Evolutionary conservation across 2,329 filamentous ascomycete species (phyloP), one percentile per base, ranked within the genome.

Genomic region (Arthrobotrys pseudoclavata): DNA sequence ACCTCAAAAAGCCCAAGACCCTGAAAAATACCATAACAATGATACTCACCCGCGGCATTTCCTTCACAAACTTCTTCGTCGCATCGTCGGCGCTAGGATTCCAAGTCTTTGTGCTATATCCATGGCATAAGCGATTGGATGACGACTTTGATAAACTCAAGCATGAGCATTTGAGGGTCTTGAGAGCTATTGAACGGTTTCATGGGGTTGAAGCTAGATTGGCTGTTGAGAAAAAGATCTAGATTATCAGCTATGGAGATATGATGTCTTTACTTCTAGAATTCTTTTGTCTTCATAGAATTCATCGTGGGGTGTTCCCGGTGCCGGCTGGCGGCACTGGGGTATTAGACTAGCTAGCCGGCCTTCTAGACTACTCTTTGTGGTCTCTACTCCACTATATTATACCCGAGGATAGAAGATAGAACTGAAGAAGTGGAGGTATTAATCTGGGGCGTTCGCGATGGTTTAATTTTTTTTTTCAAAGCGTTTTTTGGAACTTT

Each of bases 21-120:
- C 13, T 3, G 20, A 18, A 24, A 40, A 40, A 42, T n/a, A 40
- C 55, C 3, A n/a, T 20, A 42, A 67, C 52, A 37, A 76, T 76
- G 71, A 69, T 76, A 31, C 15, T 76, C 45, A 76, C 71, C 18
- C 71, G 71, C 64, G 71, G 71, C 31, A 77, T 91, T 79, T 90
- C 89, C 10, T 80, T 90, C 78, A 89, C 88, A 77, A 91, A 92
- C 84, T 91, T 92, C 81, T 82, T 87, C 79, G 88, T 92, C 76
- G 90, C 89, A 66, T 87, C 86, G 31, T 90, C 89, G 3, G 90
- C 90, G 0, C 85, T 92, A 37, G 85, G 85, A 40, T 92, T 92
- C 83, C 90, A 91, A 83, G 88, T 91, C 61, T 89, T 89, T 80
- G 90, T 92, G 45, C 85, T 92, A 10, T 91, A 91, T 83, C 90